Evolutionary conservation across 345 rosid genomes (phyloP).

Genomic region (Raphanus sativus): DNA sequence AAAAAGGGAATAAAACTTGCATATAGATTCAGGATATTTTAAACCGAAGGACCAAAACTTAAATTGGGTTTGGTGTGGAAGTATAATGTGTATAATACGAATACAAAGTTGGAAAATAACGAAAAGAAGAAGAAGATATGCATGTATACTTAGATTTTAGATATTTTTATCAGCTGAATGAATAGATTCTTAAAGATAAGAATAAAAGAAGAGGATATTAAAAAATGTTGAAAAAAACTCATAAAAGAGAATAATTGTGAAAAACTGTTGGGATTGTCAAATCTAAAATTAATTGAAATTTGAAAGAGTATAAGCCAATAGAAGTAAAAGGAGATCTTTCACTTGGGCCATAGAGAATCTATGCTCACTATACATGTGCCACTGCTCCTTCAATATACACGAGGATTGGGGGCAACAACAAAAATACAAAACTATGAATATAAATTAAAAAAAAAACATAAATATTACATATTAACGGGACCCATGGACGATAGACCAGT

Average conservation of each 20-base stretch:
- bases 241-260: conserved; percentile 15
- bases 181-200: conserved; percentile 24
- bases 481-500: conserved; percentile 26
- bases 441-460: conserved; percentile 7
- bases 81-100: not conserved
- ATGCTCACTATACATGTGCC: conserved; percentile 45
- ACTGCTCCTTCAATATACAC: conserved; percentile 37
- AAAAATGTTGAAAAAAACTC: not conserved
- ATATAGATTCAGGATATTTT: not conserved
- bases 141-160: conserved; percentile 11
- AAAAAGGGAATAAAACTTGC: not conserved
- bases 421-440: not conserved
- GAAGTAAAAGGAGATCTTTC: conserved; percentile 30
- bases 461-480: conserved; percentile 36
- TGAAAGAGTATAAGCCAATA: conserved; percentile 24
- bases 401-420: conserved; percentile 28
- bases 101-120: conserved; percentile 1
- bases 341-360: conserved; percentile 42
- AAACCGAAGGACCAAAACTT: not conserved
- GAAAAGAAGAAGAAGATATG: conserved; percentile 31
- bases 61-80: not conserved
- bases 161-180: conserved; percentile 13
- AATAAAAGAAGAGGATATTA: conserved; percentile 22
- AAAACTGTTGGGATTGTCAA: conserved; percentile 30
- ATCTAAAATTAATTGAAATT: conserved; percentile 16